Conservation (phyloP, 805 yeast genomes). For the Candida pini region DNA sequence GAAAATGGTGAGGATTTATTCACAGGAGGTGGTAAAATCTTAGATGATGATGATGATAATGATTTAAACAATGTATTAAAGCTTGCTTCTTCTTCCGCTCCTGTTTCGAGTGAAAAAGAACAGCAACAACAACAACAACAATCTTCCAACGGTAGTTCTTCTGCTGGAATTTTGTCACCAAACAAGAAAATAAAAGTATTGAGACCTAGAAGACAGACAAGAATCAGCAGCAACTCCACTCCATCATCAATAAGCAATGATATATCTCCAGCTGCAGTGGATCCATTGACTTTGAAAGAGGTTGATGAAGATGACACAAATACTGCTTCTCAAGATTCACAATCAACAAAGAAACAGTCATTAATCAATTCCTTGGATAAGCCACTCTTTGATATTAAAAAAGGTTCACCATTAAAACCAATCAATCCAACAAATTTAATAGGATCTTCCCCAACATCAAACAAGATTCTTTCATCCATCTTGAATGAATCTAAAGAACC, state of each 20-base stretch:
- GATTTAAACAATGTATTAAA: constrained; percentile 18
- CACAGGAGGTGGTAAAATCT: too few species aligned
- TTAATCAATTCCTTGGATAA: constrained; percentile 43
- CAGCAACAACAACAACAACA: too few species aligned
- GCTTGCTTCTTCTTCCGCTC: constrained; percentile 6
- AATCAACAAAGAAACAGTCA: constrained; percentile 17
- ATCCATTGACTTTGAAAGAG: background rate
- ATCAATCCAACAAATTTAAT: background rate
- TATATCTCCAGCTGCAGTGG: background rate
- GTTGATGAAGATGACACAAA: background rate
- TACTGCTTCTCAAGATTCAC: background rate
- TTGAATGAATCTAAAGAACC: constrained; percentile 7
- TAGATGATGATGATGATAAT: constrained; percentile 11
- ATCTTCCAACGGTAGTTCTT: too few species aligned
- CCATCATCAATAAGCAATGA: too few species aligned
- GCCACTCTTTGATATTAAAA: constrained; percentile 45
- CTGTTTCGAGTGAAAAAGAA: too few species aligned
- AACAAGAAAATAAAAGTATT: constrained; percentile 36
- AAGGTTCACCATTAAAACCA: constrained; percentile 1
- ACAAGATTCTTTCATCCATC: constrained; percentile 1
- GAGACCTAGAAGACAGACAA: constrained; percentile 38
- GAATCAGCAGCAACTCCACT: too few species aligned
- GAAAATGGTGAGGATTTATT: constrained; percentile 14
- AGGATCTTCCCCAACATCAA: constrained; percentile 2
- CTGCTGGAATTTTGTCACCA: constrained; percentile 30